phyloP scores from a whole-genome alignment of 1,139 yeast species.

The Arxiozyma slooffiae region DNA sequence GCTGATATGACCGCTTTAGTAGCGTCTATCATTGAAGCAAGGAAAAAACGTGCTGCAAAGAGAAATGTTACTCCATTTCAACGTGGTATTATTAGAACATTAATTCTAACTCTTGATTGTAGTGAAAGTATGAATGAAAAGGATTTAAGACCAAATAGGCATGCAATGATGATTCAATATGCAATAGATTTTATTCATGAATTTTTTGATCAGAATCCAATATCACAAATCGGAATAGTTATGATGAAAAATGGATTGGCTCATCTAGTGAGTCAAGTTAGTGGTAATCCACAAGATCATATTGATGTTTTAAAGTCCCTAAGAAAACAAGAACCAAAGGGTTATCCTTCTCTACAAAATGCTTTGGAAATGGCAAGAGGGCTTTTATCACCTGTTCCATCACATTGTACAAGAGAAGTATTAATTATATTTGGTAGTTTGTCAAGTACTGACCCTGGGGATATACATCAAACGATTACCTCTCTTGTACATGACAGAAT shows the following conservation, averaged over 20 bases:
- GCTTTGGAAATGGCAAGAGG: constrained; percentile 90
- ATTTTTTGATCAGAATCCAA: constrained; percentile 94
- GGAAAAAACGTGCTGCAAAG: constrained; percentile 62
- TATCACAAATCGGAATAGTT: constrained; percentile 82
- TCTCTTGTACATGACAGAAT: constrained; percentile 65
- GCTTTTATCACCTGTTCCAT: constrained; percentile 61
- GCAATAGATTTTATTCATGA: constrained; percentile 77
- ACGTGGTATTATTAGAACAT: constrained; percentile 85
- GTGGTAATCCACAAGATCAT: constrained; percentile 91
- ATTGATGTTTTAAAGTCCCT: constrained; percentile 61
- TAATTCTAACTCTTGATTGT: constrained; percentile 74
- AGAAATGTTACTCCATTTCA: constrained; percentile 83
- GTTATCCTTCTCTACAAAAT: constrained; percentile 89
- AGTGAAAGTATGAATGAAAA: constrained; percentile 86
- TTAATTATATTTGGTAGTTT: constrained; percentile 80
- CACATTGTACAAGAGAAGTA: constrained; percentile 80
- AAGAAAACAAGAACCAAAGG: constrained; percentile 76
- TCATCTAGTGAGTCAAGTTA: constrained; percentile 68
- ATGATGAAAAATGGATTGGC: constrained; percentile 90
- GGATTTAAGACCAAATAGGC: constrained; percentile 82
- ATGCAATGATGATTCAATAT: constrained; percentile 58
- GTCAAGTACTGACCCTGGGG: constrained; percentile 90
- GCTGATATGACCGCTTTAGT: constrained; percentile 78
- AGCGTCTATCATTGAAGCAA: constrained; percentile 72
- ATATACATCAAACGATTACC: constrained; percentile 74